These are phyloP conservation scores for Rhododendron simsii DNA, from an alignment of 148 eudicot species.

Conservation along the genomic window DNA sequence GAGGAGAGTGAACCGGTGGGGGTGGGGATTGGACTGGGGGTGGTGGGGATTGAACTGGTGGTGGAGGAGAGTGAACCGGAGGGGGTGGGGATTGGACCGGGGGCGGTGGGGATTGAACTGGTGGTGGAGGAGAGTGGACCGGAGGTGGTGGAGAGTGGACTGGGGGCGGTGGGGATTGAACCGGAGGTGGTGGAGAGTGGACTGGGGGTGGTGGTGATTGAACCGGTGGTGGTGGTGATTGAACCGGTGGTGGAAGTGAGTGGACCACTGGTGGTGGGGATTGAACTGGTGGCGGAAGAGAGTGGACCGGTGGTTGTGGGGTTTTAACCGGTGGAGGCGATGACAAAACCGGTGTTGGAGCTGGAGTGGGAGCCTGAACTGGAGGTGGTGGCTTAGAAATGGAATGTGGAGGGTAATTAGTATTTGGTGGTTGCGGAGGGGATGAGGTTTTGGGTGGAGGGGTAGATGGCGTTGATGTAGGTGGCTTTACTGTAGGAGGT, in stretches of 20 bases:
- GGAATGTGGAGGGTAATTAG: conserved; percentile 12
- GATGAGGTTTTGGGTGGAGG: conserved; percentile 3
- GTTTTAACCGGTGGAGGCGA: background rate
- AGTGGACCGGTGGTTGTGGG: background rate
- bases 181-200: background rate
- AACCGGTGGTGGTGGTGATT: conserved; percentile 14
- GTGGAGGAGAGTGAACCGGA: background rate
- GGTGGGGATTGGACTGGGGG: background rate
- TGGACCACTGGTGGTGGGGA: background rate
- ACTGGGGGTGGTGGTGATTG: conserved; percentile 11
- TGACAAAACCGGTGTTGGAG: conserved; percentile 13
- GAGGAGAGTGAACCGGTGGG: too few species aligned
- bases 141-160: background rate
- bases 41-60: background rate
- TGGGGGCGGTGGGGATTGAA: conserved; percentile 11
- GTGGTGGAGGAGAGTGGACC: conserved; percentile 12
- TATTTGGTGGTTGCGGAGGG: conserved; percentile 1
- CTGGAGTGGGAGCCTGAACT: background rate
- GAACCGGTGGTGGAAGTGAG: conserved; percentile 4
- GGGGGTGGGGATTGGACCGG: background rate
- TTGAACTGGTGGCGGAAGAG: conserved; percentile 6
- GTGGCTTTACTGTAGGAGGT: background rate
- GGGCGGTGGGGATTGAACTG: conserved; percentile 11
- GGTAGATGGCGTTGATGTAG: background rate
- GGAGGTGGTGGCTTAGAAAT: conserved; percentile 15